These are phyloP conservation scores for Solanum chiquidenum DNA, from an alignment of 257 asterid species.

Conservation along the genomic window DNA sequence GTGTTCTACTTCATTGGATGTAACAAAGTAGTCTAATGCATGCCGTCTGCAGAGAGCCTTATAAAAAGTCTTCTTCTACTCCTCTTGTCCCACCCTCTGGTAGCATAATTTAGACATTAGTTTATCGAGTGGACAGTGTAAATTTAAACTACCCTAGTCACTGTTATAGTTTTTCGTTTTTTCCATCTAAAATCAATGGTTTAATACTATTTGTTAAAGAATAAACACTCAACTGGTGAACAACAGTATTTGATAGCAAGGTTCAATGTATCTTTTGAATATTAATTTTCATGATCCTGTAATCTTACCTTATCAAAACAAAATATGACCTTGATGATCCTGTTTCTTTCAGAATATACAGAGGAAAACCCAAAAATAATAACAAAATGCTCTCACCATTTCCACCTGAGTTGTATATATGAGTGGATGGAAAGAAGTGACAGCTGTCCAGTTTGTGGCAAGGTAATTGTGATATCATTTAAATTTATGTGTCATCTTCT, in stretches of 20 bases:
- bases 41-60: not conserved
- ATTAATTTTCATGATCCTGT: not conserved
- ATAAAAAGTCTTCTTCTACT: not conserved
- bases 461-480: constrained; percentile 31
- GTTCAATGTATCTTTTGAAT: not conserved
- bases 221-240: not conserved
- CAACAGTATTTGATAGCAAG: not conserved
- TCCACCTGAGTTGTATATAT: constrained; percentile 94
- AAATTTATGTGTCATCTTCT: not conserved
- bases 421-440: constrained; percentile 99
- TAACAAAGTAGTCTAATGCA: not conserved
- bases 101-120: not conserved
- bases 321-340: not conserved
- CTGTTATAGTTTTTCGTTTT: not conserved
- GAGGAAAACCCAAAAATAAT: constrained; percentile 75
- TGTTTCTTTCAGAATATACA: constrained; percentile 57
- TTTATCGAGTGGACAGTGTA: not conserved
- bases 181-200: not conserved
- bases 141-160: not conserved
- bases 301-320: not conserved
- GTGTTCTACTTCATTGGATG: not conserved
- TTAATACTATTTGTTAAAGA: not conserved
- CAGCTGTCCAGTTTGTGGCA: constrained; percentile 89
- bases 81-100: not conserved
- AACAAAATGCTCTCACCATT: constrained; percentile 81